Evolutionary conservation across 768 basidiomycete genomes (phyloP).

Genomic region (Suillus variegatus): DNA sequence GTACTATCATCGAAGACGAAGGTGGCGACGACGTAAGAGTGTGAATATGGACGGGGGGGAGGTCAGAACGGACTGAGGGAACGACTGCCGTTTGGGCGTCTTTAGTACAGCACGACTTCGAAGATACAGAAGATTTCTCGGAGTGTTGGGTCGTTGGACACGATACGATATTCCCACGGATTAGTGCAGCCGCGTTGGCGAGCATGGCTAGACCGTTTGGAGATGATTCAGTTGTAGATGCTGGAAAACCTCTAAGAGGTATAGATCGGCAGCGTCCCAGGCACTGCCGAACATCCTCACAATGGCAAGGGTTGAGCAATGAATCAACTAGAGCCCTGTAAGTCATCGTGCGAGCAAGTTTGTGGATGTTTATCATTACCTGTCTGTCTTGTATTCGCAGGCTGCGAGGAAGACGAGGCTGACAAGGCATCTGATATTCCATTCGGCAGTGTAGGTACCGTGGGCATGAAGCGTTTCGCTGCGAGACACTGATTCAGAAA

Average conservation of each 20-base stretch:
- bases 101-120: conserved; percentile 25
- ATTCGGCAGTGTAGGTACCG: conserved; percentile 71
- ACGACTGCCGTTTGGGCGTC: neutral
- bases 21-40: conserved; percentile 46
- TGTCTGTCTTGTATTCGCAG: conserved; percentile 49
- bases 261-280: conserved; percentile 38
- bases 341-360: conserved; percentile 12
- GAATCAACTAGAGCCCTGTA: conserved; percentile 48
- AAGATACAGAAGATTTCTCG: conserved; percentile 3
- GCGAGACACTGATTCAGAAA: conserved; percentile 16
- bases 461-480: conserved; percentile 73
- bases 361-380: conserved; percentile 35
- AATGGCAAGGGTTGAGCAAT: conserved; percentile 65
- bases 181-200: conserved; percentile 38
- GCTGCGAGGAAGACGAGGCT: conserved; percentile 27
- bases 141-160: neutral
- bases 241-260: conserved; percentile 1
- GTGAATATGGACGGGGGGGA: conserved; percentile 40
- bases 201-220: conserved; percentile 34
- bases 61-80: conserved; percentile 2
- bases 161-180: conserved; percentile 6
- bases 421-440: conserved; percentile 60
- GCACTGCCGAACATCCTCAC: conserved; percentile 57
- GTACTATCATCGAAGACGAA: conserved; percentile 26
- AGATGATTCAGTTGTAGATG: neutral